Evolutionary conservation across 169 alveolate genomes (phyloP).

Genomic region (Eimeria sp.): DNA sequence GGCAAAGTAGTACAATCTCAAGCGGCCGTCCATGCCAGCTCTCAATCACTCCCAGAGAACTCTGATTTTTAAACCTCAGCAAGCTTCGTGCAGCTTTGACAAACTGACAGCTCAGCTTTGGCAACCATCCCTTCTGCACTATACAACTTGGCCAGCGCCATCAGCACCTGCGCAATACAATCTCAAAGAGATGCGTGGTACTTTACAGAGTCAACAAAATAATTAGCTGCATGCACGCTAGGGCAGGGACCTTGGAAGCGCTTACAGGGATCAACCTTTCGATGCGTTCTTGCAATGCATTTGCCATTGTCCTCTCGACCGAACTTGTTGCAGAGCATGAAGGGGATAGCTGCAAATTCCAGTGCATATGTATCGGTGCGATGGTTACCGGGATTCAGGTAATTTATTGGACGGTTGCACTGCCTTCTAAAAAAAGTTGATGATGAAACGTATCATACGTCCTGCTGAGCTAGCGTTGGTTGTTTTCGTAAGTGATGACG

Average conservation of each 20-base stretch:
- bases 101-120: constrained; percentile 48
- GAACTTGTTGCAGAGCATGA: neutral
- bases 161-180: neutral
- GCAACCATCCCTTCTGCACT: neutral
- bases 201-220: neutral
- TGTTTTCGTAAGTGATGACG: neutral
- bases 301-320: neutral
- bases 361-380: neutral
- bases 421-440: neutral
- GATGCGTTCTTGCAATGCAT: neutral
- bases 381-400: neutral
- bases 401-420: neutral
- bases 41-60: neutral
- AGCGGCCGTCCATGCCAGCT: neutral
- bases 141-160: constrained; percentile 41
- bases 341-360: neutral
- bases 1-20: neutral
- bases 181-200: neutral
- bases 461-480: neutral
- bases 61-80: neutral
- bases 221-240: neutral
- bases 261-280: constrained; percentile 15
- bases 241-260: neutral
- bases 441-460: neutral
- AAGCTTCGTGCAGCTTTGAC: neutral